These are phyloP conservation scores for Pichia nanzhaoensis DNA, from an alignment of 805 yeast genomes.

Conservation along the genomic window DNA sequence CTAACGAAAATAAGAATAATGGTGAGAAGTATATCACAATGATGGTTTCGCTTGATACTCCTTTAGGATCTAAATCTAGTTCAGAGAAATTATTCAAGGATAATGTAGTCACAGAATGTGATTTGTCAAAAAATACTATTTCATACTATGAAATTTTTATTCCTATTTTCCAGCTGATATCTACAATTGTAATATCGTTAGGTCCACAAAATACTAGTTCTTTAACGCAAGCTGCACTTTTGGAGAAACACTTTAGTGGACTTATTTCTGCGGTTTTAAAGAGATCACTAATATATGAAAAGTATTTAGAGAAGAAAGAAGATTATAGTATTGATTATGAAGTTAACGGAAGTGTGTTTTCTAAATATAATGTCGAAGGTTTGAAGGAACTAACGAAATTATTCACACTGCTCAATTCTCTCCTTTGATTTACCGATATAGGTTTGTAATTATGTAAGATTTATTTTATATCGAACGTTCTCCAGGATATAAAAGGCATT, in stretches of 20 bases:
- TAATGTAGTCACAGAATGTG: slow-evolving; percentile 15
- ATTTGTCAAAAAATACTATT: slow-evolving; percentile 23
- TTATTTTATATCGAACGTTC: too few relatives aligned
- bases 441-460: too few relatives aligned
- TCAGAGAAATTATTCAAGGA: slow-evolving; percentile 11
- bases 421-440: background rate
- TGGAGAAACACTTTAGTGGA: slow-evolving; percentile 47
- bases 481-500: too few relatives aligned
- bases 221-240: slow-evolving; percentile 41
- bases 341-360: slow-evolving; percentile 1
- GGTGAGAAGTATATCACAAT: slow-evolving; percentile 32
- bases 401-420: slow-evolving; percentile 25
- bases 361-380: slow-evolving; percentile 14
- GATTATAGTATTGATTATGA: background rate
- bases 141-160: slow-evolving; percentile 62
- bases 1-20: slow-evolving; percentile 1
- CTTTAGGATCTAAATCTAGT: slow-evolving; percentile 24
- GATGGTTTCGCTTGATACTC: slow-evolving; percentile 46
- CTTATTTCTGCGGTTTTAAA: slow-evolving; percentile 47
- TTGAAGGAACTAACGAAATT: slow-evolving; percentile 22
- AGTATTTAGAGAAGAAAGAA: slow-evolving; percentile 5
- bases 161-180: slow-evolving; percentile 67
- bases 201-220: slow-evolving; percentile 69
- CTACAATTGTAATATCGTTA: slow-evolving; percentile 62
- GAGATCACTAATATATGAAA: slow-evolving; percentile 21